These are phyloP conservation scores for Theileria orientalis DNA, from an alignment of 169 alveolate species.

Conservation along the genomic window DNA sequence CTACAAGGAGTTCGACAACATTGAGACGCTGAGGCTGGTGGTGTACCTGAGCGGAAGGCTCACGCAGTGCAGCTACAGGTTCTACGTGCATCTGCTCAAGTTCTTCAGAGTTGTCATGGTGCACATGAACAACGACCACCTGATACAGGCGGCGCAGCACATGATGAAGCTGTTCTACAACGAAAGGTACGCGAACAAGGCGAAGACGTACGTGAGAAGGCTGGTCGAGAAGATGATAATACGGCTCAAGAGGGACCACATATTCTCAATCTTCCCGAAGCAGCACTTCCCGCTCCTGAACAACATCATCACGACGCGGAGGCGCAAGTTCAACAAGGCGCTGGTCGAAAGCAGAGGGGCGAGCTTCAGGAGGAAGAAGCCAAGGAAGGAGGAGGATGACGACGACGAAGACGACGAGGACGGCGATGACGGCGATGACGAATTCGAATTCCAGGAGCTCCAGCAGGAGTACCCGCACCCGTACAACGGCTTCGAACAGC, in stretches of 20 bases:
- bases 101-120: slow-evolving; percentile 55
- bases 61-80: slow-evolving; percentile 13
- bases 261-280: slow-evolving; percentile 51
- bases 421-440: background rate
- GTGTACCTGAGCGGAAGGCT: slow-evolving; percentile 21
- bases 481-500: background rate
- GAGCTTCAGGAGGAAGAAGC: slow-evolving; percentile 15
- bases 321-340: slow-evolving; percentile 13
- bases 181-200: slow-evolving; percentile 34
- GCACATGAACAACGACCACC: slow-evolving; percentile 31
- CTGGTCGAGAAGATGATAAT: slow-evolving; percentile 48
- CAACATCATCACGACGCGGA: slow-evolving; percentile 28
- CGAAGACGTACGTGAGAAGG: slow-evolving; percentile 56
- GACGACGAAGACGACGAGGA: slow-evolving; percentile 30
- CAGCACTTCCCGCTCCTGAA: slow-evolving; percentile 53
- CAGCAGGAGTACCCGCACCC: background rate
- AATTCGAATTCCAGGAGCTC: background rate
- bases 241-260: slow-evolving; percentile 45
- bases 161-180: slow-evolving; percentile 54
- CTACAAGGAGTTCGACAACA: slow-evolving; percentile 29
- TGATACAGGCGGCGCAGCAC: slow-evolving; percentile 52
- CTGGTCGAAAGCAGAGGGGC: background rate
- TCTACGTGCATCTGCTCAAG: slow-evolving; percentile 47
- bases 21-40: slow-evolving; percentile 41
- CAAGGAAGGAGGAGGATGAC: slow-evolving; percentile 27